Base-by-base conservation (phyloP, 257 asterid genomes). In the Euphrasia confusa region DNA sequence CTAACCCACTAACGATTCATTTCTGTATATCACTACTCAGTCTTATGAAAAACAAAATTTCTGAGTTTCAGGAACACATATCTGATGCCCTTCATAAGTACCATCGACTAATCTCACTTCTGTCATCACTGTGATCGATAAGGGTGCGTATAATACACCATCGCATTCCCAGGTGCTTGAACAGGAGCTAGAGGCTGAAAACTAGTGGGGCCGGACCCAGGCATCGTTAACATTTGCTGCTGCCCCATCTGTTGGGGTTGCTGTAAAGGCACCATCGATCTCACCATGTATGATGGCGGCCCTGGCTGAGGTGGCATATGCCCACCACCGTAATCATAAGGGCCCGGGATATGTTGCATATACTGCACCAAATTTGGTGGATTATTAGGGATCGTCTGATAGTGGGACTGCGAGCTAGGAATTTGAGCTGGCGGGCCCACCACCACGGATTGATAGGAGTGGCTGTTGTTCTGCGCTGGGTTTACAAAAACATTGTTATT, bases 121-220 rank as follows among this genome's bases (percentile, higher is more conserved):
- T 53, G 35, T 56, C 30, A 64, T 81, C 73, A 83, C 76, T 82
- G 95, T 21, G 81, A 76, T 45, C 78, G 79, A 68, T 73, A 79
- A 3, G 87, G 88, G 12, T 79, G 76, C 15, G 86, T 65, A 72
- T 77, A 87, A 75, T 84, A 84, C 18, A 81, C 76, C 86, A 87
- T 78, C 42, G 95, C 89, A 40, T 92, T 77, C 45, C 96, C 89
- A 37, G 95, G 83, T 7, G 80, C 75, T 71, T 79, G 94, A 42
- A 67, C 49, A 21, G 89, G 86, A 4, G 78, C 71, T 12, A 79
- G 57, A 58, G 88, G 90, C 54, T 83, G 85, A 67, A 81, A 85
- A 77, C 74, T 68, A 24, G 94, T 84, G 14, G 82, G 75, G 2
- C 63, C 69, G 3, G 64, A 71, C 30, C 57, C 27, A 9, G 78